Conservation (phyloP, 1,139 yeast species). For the Lodderomyces metapsilosis region DNA sequence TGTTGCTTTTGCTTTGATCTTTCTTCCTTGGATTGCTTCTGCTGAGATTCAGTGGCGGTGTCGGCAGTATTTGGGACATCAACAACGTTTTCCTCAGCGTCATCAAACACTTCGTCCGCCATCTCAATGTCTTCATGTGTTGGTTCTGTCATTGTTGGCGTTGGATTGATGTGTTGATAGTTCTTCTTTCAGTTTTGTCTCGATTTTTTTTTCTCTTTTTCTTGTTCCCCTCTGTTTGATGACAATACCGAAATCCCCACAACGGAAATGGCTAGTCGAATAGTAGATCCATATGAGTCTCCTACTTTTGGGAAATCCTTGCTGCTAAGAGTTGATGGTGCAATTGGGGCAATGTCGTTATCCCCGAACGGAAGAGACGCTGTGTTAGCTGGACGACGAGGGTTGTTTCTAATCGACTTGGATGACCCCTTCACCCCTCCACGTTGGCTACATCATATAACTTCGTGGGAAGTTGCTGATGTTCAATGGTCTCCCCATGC, state of each 20-base stretch:
- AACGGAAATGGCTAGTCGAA: constrained; percentile 10
- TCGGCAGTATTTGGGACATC: constrained; percentile 1
- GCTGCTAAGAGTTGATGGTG: constrained; percentile 85
- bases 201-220: constrained; percentile 3
- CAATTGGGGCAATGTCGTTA: constrained; percentile 89
- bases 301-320: constrained; percentile 75
- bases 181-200: too few species aligned
- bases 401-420: constrained; percentile 83
- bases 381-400: constrained; percentile 86
- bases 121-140: constrained; percentile 12
- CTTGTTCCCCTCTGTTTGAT: neutral
- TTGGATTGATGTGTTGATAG: constrained; percentile 7
- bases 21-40: constrained; percentile 12
- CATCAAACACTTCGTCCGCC: constrained; percentile 30
- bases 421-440: constrained; percentile 97
- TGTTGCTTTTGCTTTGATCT: constrained; percentile 13
- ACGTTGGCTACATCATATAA: constrained; percentile 84
- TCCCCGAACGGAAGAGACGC: constrained; percentile 94
- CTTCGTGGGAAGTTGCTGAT: constrained; percentile 98
- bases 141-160: constrained; percentile 2
- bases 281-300: constrained; percentile 32
- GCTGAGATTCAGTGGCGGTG: constrained; percentile 5
- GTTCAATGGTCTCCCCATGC: constrained; percentile 97
- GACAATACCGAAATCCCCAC: neutral
- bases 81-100: constrained; percentile 20